Base-by-base conservation (phyloP, 139 green algal species). In the Coccomyxa sp. region DNA sequence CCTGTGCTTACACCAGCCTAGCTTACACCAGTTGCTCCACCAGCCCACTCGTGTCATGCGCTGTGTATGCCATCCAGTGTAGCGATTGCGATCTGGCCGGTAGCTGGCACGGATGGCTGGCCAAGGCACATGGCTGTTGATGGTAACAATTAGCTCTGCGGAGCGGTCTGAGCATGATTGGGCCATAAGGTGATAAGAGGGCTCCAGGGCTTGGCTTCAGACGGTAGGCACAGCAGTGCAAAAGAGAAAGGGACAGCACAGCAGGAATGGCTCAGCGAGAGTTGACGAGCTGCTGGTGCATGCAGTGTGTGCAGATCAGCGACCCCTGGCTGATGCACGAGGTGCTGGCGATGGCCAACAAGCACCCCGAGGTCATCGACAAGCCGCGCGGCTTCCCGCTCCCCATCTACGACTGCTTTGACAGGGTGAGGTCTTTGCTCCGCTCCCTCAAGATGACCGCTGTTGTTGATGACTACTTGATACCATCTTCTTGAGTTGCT, bases 231-330 rank as follows among this genome's bases (percentile, higher is more conserved):
- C 18, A 64, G 50, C 50, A 64, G 44, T 58, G 10, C 44, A 58
- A 58, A 14, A 14, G 44, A 14, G 22, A 64, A 18, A 18, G 27
- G 50, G 22, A 18, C 50, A 64, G 50, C 2, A 6, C 22, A 64
- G 50, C 27, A 64, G 50, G 18, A 64, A 22, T 58, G 50, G 27
- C 27, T 22, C 50, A 6, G 50, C 5, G 50, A 64, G 44, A 33
- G 34, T 31, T 3, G 35, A 74, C 2, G 33, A 34, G 2, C 27
- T 9, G 12, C 33, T 41, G 70, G 29, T 31, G 34, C 14, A 34
- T 27, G 70, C 35, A 41, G 70, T 74, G 35, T 74, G 70, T 74
- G 35, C 35, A 41, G 16, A 74, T 41, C 8, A 74, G 70, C 35
- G 35, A 74, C 70, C 35, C 35, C 8, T 54, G 34, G 35, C 70